Conservation (phyloP, 768 basidiomycete species). For the Lyophyllum semitale region DNA sequence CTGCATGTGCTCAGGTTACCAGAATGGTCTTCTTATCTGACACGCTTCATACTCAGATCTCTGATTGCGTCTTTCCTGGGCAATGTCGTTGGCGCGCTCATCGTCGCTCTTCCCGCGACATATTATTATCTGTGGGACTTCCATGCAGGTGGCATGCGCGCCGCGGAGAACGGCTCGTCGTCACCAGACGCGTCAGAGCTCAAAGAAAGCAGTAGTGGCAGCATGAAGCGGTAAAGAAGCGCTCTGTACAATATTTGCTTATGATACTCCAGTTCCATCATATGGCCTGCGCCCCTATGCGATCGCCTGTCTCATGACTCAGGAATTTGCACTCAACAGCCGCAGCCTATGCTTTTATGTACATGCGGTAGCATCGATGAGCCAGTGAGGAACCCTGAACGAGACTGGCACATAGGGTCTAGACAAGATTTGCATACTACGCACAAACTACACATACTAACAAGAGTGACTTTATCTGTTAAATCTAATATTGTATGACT, state of each 20-base stretch:
- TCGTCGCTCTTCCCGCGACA: conserved; percentile 63
- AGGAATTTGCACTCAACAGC: no score
- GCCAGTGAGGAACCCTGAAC: background rate
- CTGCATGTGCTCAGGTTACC: no score
- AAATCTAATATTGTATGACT: no score
- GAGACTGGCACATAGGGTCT: no score
- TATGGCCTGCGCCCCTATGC: no score
- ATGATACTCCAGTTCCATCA: background rate
- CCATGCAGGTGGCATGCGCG: conserved; percentile 36
- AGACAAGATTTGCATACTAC: no score
- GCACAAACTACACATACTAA: no score
- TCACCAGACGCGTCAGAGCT: background rate
- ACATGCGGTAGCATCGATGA: no score
- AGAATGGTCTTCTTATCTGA: background rate
- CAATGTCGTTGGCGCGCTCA: conserved; percentile 64
- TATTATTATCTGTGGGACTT: conserved; percentile 67
- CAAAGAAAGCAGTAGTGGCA: background rate
- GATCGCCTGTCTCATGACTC: no score
- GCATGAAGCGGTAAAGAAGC: background rate
- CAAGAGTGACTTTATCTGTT: no score
- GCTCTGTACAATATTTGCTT: background rate
- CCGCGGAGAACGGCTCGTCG: conserved; percentile 36
- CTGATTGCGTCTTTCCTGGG: conserved; percentile 67
- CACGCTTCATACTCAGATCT: conserved; percentile 38
- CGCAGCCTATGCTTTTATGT: no score